Evolutionary conservation across 176 grass and related monocot species (phyloP), one percentile per base, ranked within the genome.

Genomic region (Avena sativa): DNA sequence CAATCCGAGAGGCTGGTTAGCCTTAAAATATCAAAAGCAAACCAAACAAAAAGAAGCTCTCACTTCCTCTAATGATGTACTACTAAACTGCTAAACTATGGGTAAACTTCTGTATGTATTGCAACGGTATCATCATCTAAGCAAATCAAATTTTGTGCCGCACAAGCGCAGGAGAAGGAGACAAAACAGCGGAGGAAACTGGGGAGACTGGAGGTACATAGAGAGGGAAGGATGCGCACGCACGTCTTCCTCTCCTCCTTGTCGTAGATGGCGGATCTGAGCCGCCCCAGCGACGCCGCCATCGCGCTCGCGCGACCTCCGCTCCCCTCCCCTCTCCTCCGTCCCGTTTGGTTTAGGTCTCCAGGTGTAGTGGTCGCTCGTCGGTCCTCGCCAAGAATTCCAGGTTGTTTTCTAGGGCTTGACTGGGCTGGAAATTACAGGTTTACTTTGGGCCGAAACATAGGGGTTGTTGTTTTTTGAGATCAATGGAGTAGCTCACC

Each of bases 231-330:
- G 70, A 34, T 65, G 26, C 21, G 55, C 9, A 72, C 76, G 34
- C 86, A 92, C 95, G 88, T 91, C 84, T 86, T 97, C 78, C 50
- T 92, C 92, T 94, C 92, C 84, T 94, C 92, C 83, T 57, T 79
- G 13, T 92, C 92, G 43, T 86, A 94, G 57, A 97, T 89, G 28
- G 88, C 47, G 26, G 95, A 92, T 62, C 89, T 97, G 65, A 97
- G 80, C 69, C 80, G 83, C 56, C 90, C 90, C 34, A 97, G 87
- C 43, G 95, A 94, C 62, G 95, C 94, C 74, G 95, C 90, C 95
- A 97, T 97, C 72, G 36, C 57, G 21, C 65, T 10, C 55, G 10
- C 19, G 16, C 76, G 1, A 9, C 58, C 9, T 49, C 43, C 13
- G n/a, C 10, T 79, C 65, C 2, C 3, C 10, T 79, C 65, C 2